Evolutionary conservation across 805 yeast genomes (phyloP).

Genomic region (Starmerella apis): DNA sequence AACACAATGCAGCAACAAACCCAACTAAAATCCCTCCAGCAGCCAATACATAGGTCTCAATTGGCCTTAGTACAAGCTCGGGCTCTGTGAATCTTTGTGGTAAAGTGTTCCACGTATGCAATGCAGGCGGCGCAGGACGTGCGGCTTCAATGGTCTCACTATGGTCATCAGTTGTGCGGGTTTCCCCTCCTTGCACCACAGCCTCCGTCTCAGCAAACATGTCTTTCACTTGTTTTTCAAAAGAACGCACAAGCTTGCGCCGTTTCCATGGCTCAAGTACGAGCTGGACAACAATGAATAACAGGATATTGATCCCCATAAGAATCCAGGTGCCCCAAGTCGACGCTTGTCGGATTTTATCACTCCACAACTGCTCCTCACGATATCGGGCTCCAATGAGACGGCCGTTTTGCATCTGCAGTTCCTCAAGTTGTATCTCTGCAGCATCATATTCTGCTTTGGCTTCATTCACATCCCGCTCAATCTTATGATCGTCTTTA

Average conservation of each 20-base stretch:
- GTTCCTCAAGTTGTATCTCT: conserved; percentile 46
- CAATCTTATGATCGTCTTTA: conserved; percentile 67
- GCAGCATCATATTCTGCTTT: conserved; percentile 45
- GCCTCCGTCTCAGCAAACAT: conserved; percentile 14
- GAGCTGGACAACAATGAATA: conserved; percentile 74
- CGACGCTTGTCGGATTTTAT: conserved; percentile 83
- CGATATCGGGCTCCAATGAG: conserved; percentile 82
- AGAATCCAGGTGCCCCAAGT: conserved; percentile 93
- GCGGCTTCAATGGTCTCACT: neutral
- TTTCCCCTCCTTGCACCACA: neutral
- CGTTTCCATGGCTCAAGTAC: conserved; percentile 94
- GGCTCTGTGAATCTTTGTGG: conserved; percentile 11
- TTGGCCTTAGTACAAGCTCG: conserved; percentile 14
- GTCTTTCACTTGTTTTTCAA: conserved; percentile 64
- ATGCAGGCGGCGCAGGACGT: neutral
- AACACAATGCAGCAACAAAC: neutral
- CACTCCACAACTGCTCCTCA: conserved; percentile 97
- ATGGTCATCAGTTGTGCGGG: neutral
- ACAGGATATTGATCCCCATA: conserved; percentile 72
- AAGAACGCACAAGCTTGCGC: conserved; percentile 62
- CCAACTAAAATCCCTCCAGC: neutral
- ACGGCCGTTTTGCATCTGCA: conserved; percentile 57
- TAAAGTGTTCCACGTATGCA: conserved; percentile 11
- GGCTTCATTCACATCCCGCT: conserved; percentile 46
- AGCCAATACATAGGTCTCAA: conserved; percentile 17